phyloP scores from a whole-genome alignment of 2,329 filamentous ascomycete species.

The Apiospora kogelbergensis region DNA sequence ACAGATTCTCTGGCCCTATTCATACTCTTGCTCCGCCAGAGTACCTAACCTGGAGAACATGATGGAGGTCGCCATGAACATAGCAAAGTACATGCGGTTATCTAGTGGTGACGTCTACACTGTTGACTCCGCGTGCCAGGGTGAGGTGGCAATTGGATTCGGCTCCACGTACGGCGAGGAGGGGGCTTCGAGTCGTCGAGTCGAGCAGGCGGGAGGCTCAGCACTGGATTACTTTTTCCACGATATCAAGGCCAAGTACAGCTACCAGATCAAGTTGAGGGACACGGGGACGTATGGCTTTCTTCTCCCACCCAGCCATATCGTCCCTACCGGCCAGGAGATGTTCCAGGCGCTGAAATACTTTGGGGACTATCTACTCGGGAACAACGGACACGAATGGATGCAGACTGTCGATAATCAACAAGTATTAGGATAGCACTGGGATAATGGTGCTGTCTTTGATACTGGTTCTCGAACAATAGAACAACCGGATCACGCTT shows the following conservation, averaged over 20 bases:
- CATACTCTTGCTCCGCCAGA: constrained; percentile 74
- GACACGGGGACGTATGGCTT: constrained; percentile 96
- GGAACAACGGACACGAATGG: constrained; percentile 65
- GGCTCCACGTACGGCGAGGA: constrained; percentile 21
- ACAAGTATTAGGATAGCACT: background rate
- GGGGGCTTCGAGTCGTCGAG: constrained; percentile 38
- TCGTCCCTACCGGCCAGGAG: constrained; percentile 87
- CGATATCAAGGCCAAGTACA: constrained; percentile 76
- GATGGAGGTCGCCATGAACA: constrained; percentile 82
- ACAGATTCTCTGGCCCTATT: constrained; percentile 89
- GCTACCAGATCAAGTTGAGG: constrained; percentile 91
- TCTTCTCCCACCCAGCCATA: constrained; percentile 80
- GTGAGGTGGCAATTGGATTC: constrained; percentile 53
- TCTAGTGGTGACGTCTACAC: constrained; percentile 74
- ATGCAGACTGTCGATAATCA: background rate
- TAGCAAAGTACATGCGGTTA: constrained; percentile 86
- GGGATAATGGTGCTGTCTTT: background rate
- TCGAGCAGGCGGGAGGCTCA: constrained; percentile 79
- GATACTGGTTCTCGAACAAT: background rate
- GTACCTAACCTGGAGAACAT: constrained; percentile 91
- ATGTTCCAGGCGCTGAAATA: constrained; percentile 80
- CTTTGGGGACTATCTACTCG: constrained; percentile 76
- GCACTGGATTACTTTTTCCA: constrained; percentile 96
- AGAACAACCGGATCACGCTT: background rate
- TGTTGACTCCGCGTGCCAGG: constrained; percentile 84